Evolutionary conservation across 768 basidiomycete species (phyloP).

Genomic region (Suillus brevipes): DNA sequence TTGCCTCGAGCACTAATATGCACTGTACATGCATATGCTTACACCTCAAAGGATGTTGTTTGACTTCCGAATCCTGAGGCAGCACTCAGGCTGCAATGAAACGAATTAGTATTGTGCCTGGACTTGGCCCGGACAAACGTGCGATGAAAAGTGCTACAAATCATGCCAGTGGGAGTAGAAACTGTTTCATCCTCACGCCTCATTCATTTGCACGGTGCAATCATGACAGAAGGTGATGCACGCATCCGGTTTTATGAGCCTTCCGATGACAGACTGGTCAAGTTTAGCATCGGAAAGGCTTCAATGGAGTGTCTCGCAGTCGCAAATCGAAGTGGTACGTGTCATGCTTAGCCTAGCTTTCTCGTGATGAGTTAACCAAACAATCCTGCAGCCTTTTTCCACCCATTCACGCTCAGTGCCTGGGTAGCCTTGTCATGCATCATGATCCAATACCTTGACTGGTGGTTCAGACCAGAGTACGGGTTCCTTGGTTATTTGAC

Average conservation of each 20-base stretch:
- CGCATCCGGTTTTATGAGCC: conserved; percentile 53
- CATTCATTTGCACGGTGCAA: not conserved
- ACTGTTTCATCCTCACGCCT: not conserved
- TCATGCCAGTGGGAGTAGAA: not conserved
- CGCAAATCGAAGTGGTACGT: conserved; percentile 62
- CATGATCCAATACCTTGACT: conserved; percentile 59
- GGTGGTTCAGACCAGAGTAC: conserved; percentile 60
- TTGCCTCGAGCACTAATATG: not conserved
- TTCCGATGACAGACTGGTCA: conserved; percentile 59
- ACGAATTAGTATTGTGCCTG: not conserved
- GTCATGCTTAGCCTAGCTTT: not conserved
- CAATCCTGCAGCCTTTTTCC: conserved; percentile 44
- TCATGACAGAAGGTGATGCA: conserved; percentile 45
- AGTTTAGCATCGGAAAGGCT: conserved; percentile 63
- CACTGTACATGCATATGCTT: not conserved
- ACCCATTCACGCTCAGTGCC: conserved; percentile 58
- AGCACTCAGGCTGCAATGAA: too few relatives aligned
- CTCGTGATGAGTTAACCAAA: not conserved
- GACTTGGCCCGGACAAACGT: conserved; percentile 8
- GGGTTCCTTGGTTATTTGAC: conserved; percentile 52
- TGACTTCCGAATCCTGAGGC: not conserved
- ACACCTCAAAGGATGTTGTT: not conserved
- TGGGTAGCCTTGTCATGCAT: conserved; percentile 63
- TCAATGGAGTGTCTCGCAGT: conserved; percentile 66
- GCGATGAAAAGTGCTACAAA: conserved; percentile 6